Percentiles rank a stretch among this genome's conserved stretches.
Evolutionary conservation across 1,284 basidiomycete genomes (phyloP).

Genomic region (Sanguinoderma infundibulare): DNA sequence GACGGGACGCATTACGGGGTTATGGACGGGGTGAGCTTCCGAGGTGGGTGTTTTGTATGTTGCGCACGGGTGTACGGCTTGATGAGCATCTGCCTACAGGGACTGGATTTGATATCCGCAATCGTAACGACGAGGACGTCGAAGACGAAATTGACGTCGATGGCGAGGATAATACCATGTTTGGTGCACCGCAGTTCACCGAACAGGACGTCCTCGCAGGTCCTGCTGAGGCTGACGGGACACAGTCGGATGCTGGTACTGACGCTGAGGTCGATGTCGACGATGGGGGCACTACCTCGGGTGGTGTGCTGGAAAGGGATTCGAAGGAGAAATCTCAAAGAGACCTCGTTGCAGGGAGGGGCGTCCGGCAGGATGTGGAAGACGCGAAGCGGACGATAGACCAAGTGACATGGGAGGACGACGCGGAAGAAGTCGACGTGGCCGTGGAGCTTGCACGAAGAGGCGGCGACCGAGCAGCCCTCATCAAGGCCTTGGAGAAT

Average conservation of each 20-base stretch:
- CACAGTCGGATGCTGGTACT: slow-evolving; percentile 30
- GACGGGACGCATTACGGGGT: slow-evolving; percentile 28
- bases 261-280: slow-evolving; percentile 48
- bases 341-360: slow-evolving; percentile 55
- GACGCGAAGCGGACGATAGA: slow-evolving; percentile 45
- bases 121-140: slow-evolving; percentile 58
- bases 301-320: slow-evolving; percentile 6
- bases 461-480: slow-evolving; percentile 48
- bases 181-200: slow-evolving; percentile 73
- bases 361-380: slow-evolving; percentile 39
- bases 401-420: slow-evolving; percentile 47
- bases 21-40: slow-evolving; percentile 42
- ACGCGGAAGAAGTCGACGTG: slow-evolving; percentile 51
- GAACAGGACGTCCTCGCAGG: slow-evolving; percentile 63
- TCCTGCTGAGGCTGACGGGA: slow-evolving; percentile 12
- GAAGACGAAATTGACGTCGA: slow-evolving; percentile 82
- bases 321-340: slow-evolving; percentile 42
- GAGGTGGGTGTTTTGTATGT: slow-evolving; percentile 36
- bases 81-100: slow-evolving; percentile 37
- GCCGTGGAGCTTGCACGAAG: slow-evolving; percentile 53
- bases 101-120: slow-evolving; percentile 68
- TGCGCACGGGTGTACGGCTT: no score
- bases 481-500: slow-evolving; percentile 60
- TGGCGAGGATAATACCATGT: slow-evolving; percentile 70
- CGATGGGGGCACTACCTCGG: slow-evolving; percentile 30